These are phyloP conservation scores for Talaromyces islandicus DNA, from an alignment of 2,329 filamentous ascomycete species.

Conservation along the genomic window DNA sequence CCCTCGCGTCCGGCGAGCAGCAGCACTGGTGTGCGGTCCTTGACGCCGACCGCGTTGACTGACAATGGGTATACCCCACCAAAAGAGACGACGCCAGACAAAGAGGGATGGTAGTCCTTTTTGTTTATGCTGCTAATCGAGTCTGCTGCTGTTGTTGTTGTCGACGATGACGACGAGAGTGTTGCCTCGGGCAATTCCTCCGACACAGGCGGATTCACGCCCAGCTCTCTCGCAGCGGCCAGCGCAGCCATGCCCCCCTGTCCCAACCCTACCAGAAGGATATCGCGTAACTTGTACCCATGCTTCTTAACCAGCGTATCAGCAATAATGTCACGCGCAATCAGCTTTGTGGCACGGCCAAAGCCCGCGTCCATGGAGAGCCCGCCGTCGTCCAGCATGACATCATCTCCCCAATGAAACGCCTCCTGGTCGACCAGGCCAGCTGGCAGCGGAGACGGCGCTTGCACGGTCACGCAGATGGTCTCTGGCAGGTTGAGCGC, in stretches of 20 bases:
- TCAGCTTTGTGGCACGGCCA: constrained; percentile 38
- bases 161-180: not conserved
- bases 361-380: constrained; percentile 61
- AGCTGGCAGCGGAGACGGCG: constrained; percentile 62
- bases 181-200: constrained; percentile 4
- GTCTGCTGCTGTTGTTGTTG: not conserved
- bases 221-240: constrained; percentile 46
- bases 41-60: constrained; percentile 21
- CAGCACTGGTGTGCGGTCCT: constrained; percentile 37
- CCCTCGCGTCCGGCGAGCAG: constrained; percentile 34
- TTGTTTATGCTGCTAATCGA: constrained; percentile 5
- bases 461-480: constrained; percentile 67
- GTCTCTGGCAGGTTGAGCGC: constrained; percentile 71
- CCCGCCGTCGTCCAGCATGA: constrained; percentile 51
- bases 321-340: constrained; percentile 49
- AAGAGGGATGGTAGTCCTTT: constrained; percentile 11
- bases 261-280: constrained; percentile 61
- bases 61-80: constrained; percentile 37
- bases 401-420: constrained; percentile 66
- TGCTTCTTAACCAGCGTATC: constrained; percentile 49
- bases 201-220: constrained; percentile 5
- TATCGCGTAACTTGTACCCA: constrained; percentile 55
- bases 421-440: constrained; percentile 49
- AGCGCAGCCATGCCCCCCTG: constrained; percentile 62
- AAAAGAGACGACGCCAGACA: constrained; percentile 38